These are phyloP conservation scores for Rosa rugosa DNA, from an alignment of 306 rosid species.

Conservation along the genomic window DNA sequence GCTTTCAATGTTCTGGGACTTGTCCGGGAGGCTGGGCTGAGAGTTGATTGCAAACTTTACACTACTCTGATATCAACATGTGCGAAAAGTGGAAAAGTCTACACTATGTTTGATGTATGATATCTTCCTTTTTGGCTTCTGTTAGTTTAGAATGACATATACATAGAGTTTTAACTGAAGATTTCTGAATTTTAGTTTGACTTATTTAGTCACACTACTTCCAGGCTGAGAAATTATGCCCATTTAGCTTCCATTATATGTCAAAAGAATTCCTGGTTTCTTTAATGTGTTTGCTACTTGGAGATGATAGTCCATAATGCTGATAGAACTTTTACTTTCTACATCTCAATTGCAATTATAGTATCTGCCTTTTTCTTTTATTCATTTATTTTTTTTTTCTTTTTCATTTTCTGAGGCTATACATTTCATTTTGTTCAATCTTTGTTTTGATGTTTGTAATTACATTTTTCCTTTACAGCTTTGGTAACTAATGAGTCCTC, in stretches of 20 bases:
- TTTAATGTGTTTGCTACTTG: not conserved
- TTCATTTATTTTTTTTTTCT: not conserved
- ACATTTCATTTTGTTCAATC: not conserved
- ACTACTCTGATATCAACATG: constrained; percentile 94
- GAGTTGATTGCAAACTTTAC: constrained; percentile 91
- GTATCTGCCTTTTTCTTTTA: not conserved
- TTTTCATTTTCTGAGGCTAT: not conserved
- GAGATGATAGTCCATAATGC: not conserved
- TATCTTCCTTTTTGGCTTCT: constrained; percentile 37
- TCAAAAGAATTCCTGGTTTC: not conserved
- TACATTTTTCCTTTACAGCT: not conserved
- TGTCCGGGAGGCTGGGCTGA: constrained; percentile 73
- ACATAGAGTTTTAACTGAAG: not conserved
- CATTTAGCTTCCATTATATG: not conserved
- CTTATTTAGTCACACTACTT: not conserved
- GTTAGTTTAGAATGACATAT: not conserved
- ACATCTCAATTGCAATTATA: not conserved
- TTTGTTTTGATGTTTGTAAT: not conserved
- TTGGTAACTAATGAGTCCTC: not conserved
- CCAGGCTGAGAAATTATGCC: not conserved
- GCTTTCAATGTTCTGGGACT: constrained; percentile 87
- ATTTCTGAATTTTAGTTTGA: not conserved
- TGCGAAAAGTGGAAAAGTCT: constrained; percentile 92
- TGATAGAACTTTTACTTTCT: not conserved
- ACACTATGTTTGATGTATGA: constrained; percentile 87